Base-by-base conservation (phyloP, 768 basidiomycete genomes). In the Termitomyces sp. region DNA sequence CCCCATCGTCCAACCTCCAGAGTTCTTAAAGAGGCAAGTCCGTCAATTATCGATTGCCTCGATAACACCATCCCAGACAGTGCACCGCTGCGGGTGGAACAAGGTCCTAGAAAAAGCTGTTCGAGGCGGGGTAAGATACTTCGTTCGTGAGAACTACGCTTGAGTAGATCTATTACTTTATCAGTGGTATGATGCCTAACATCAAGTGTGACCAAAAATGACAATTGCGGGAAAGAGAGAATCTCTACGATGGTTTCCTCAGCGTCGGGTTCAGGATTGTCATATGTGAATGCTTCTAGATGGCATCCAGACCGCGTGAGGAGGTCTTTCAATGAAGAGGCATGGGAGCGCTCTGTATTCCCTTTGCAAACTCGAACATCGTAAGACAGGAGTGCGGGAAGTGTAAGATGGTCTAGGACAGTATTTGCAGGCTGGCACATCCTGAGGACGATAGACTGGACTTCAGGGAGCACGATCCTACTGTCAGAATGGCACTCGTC, bases 311-410 rank as follows among this genome's bases (percentile, higher is more conserved):
- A 61, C 42, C 60, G 46, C 11, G 39, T 32, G 14, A 58, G 44
- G 21, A 61, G 50, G 40, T 58, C 54, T 28, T n/a, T 47, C 16
- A 55, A 27, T 2, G 57, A 52, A n/a, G 40, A 21, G 3, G 21
- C 35, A 25, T 57, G 56, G 17, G 44, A 35, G n/a, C 50, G 45
- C 5, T 47, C 39, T 14, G 27, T 3, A 17, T 21, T 28, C 23
- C 27, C 46, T 28, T 28, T 11, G 43, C 19, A 55, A 32, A 58
- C 39, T 28, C n/a, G 54, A 12, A 58, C 23, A 11, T 42, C 25
- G 27, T 47, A 61, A 3, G 60, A 58, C 14, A n/a, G 6, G 9
- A 61, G 49, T 21, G 53, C 40, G 10, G 60, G 60, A 7, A 61
- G 54, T 23, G 41, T 58, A 5, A 61, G 56, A 19, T 28, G 50